phyloP scores from a whole-genome alignment of 495 filamentous ascomycete species.

The Penicillium atrosanguineum region DNA sequence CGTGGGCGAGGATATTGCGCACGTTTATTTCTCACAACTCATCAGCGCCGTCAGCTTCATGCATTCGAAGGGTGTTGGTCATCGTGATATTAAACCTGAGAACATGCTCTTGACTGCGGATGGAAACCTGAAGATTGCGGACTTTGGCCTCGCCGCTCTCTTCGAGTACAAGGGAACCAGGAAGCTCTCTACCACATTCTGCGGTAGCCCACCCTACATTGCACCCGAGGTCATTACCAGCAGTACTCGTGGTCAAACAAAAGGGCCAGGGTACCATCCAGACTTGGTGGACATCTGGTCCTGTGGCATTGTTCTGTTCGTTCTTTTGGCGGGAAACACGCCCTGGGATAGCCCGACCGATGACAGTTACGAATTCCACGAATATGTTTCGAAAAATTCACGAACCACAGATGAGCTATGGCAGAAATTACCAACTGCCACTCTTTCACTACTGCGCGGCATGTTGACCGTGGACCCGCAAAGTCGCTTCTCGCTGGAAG shows the following conservation, averaged over 20 bases:
- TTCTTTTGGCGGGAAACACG: constrained; percentile 91
- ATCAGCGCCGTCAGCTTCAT: constrained; percentile 89
- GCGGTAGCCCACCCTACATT: constrained; percentile 95
- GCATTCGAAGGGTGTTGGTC: constrained; percentile 87
- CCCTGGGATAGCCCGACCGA: constrained; percentile 93
- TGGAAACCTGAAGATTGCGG: constrained; percentile 91
- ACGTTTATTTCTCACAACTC: constrained; percentile 93
- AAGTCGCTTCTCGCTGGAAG: constrained; percentile 79
- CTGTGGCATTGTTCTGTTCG: constrained; percentile 93
- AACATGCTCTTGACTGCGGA: constrained; percentile 79
- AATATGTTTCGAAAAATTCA: constrained; percentile 77
- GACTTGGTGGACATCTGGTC: constrained; percentile 95
- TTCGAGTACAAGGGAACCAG: constrained; percentile 81
- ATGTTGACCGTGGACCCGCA: constrained; percentile 84
- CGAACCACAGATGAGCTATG: constrained; percentile 83
- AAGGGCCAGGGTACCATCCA: constrained; percentile 69
- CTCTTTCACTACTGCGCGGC: constrained; percentile 82
- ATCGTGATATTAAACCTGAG: constrained; percentile 89
- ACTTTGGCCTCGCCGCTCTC: constrained; percentile 94
- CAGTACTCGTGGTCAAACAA: constrained; percentile 45
- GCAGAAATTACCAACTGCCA: constrained; percentile 72
- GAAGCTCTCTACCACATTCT: constrained; percentile 82
- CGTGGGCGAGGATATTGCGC: constrained; percentile 86
- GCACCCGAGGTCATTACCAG: constrained; percentile 82
- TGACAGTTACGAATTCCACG: constrained; percentile 75